phyloP scores from a whole-genome alignment of 1,284 basidiomycete genomes.

The Somion occarium region DNA sequence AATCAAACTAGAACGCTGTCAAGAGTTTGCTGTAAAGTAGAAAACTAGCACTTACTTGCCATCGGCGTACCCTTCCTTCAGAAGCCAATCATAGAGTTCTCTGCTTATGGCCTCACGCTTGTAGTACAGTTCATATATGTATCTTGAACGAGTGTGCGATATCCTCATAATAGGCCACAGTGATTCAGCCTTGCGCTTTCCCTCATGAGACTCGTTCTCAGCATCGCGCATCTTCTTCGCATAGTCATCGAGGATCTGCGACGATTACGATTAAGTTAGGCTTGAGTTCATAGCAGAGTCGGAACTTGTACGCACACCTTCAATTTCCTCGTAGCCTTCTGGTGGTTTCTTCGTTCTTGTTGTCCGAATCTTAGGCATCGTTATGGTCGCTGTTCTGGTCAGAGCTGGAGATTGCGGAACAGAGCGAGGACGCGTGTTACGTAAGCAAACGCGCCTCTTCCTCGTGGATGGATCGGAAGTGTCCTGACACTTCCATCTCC shows the following conservation, averaged over 20 bases:
- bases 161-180: conserved; percentile 99
- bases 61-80: conserved; percentile 98
- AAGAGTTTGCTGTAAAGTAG: background rate
- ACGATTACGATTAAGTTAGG: background rate
- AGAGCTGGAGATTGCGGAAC: background rate
- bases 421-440: conserved; percentile 9
- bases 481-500: background rate
- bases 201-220: conserved; percentile 96
- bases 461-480: background rate
- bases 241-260: conserved; percentile 87
- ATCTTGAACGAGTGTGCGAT: conserved; percentile 90
- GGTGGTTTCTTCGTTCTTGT: conserved; percentile 93
- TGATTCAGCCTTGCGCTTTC: conserved; percentile 94
- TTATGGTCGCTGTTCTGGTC: conserved; percentile 18
- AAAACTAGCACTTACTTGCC: conserved; percentile 76
- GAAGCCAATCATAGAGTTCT: conserved; percentile 96
- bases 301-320: conserved; percentile 45
- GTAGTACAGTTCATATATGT: conserved; percentile 99
- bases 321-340: conserved; percentile 97
- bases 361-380: conserved; percentile 95
- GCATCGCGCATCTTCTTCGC: conserved; percentile 96
- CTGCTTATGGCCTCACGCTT: conserved; percentile 94
- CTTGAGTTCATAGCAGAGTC: background rate
- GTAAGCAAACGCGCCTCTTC: conserved; percentile 6
- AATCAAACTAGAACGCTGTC: conserved; percentile 67